Base-by-base conservation (phyloP, 495 filamentous ascomycete species). In the Platismatia glauca region DNA sequence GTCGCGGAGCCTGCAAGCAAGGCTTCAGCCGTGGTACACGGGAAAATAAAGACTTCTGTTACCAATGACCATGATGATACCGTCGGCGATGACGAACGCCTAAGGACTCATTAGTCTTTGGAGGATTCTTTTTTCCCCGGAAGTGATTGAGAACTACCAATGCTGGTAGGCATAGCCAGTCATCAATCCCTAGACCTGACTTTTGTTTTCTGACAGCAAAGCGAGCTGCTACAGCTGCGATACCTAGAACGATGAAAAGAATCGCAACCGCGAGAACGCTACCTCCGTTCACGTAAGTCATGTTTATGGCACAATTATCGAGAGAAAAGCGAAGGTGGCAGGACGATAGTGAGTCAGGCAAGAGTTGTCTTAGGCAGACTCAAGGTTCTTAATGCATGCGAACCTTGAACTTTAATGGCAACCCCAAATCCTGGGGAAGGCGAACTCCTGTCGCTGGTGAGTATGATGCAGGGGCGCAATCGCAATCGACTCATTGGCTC, bases 121-220 rank as follows among this genome's bases (percentile, higher is more conserved):
- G 4, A 20, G 0, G 48, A 1, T 15, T 11, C 0, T 24, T 29
- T 13, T 15, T 29, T 31, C 1, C 2, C 24, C 24, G 18, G 22
- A 27, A 16, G 13, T 27, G 48, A 31, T 29, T 16, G 27, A 52
- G 48, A 48, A 52, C 48, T n/a, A 53, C 50, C 50, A 53, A 53
- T 7, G 50, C 50, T 6, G 50, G 50, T 33, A 53, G 50, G 33
- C 50, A 53, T 33, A 53, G 50, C 50, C 50, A 53, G 50, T 53
- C 50, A 20, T 53, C 50, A 11, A 53, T 53, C 11, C 50, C 50
- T 29, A 53, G 20, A 9, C 29, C 50, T 16, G 50, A 33, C 29
- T 53, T 53, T 15, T 33, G 1, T 22, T 9, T 31, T 53, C 50
- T 53, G 16, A 53, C 12, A 53, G 2, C 8, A 20, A 53, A 33